Base-by-base conservation (phyloP, 2,329 filamentous ascomycete genomes). In the Penicillium sp. region DNA sequence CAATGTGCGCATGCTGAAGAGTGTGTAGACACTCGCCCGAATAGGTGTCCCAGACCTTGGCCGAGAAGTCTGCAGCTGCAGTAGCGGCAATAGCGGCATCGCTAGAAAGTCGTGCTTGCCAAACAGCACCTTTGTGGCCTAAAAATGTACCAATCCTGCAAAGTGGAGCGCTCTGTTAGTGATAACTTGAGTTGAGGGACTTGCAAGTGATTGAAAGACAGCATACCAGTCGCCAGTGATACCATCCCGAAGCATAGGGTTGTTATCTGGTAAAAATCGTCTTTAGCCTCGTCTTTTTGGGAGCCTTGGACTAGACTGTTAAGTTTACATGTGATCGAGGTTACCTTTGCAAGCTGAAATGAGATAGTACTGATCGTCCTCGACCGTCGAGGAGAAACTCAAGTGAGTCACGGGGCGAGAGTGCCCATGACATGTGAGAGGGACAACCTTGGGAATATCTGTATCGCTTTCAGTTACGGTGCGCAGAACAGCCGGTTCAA, bases 101-200 rank as follows among this genome's bases (percentile, higher is more conserved):
- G 18, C 88, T 84, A 45, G 90, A 95, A 33, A 98, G 78, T 60
- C 90, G 83, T 46, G 90, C 88, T 73, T 96, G 90, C 90, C 93
- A 98, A 51, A 97, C 91, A 34, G 93, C 93, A 54, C 93, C 93
- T 73, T 98, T 97, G 76, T 98, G 93, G 36, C 93, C 93, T 62
- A 98, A 85, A 67, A 97, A 97, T 34, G 93, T 97, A 42, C 93
- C 93, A 60, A 97, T 97, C 88, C 80, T 82, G 34, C 18, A 18
- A 18, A 26, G 9, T 28, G 18, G 27, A 4, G 3, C 18, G 9
- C 6, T 27, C 34, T 33, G 18, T 26, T 35, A 26, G 18, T 35
- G 42, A 12, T 11, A 26, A 38, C 9, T 45, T 26, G 25, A 46
- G 32, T 28, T 46, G 26, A 12, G n/a, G 2, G 26, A 13, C 6